phyloP scores from a whole-genome alignment of 805 yeast species.

The Suhomyces xylopsoci region DNA sequence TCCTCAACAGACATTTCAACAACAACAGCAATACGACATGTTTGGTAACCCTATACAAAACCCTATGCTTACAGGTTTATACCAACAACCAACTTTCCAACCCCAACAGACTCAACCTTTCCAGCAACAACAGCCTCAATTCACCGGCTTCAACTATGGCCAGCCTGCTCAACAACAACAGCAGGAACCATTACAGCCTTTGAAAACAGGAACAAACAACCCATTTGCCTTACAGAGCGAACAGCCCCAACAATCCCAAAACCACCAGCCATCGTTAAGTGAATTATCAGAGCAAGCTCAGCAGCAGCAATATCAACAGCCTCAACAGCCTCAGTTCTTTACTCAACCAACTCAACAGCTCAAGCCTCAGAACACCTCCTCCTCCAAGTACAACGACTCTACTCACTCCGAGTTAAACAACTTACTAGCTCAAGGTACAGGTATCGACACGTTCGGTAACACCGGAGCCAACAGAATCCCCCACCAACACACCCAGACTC shows the following conservation, averaged over 20 bases:
- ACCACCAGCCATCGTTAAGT: slow-evolving; percentile 22
- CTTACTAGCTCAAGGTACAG: slow-evolving; percentile 81
- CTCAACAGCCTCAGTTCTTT: slow-evolving; percentile 9
- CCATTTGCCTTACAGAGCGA: slow-evolving; percentile 59
- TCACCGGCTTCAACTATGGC: slow-evolving; percentile 28
- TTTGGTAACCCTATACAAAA: slow-evolving; percentile 64
- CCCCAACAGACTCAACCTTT: slow-evolving; percentile 29
- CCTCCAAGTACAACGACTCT: slow-evolving; percentile 39
- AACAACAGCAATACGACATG: slow-evolving; percentile 50
- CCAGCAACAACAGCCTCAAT: slow-evolving; percentile 28
- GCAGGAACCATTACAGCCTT: slow-evolving; percentile 46
- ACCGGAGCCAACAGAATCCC: slow-evolving; percentile 83
- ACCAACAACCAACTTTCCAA: slow-evolving; percentile 35
- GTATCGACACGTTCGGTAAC: slow-evolving; percentile 91
- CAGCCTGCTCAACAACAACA: slow-evolving; percentile 31
- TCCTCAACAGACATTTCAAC: slow-evolving; percentile 10
- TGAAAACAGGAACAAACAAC: slow-evolving; percentile 71
- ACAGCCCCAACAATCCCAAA: slow-evolving; percentile 15
- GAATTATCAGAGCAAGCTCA: slow-evolving; percentile 30
- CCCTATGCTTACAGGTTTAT: slow-evolving; percentile 53
- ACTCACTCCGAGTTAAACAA: slow-evolving; percentile 67
- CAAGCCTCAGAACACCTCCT: slow-evolving; percentile 26
- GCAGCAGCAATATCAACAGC: slow-evolving; percentile 19
- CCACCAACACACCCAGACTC: slow-evolving; percentile 84
- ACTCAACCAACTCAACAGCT: slow-evolving; percentile 22